Evolutionary conservation across 2,329 filamentous ascomycete genomes (phyloP).

Genomic region (Samsoniella hepiali): DNA sequence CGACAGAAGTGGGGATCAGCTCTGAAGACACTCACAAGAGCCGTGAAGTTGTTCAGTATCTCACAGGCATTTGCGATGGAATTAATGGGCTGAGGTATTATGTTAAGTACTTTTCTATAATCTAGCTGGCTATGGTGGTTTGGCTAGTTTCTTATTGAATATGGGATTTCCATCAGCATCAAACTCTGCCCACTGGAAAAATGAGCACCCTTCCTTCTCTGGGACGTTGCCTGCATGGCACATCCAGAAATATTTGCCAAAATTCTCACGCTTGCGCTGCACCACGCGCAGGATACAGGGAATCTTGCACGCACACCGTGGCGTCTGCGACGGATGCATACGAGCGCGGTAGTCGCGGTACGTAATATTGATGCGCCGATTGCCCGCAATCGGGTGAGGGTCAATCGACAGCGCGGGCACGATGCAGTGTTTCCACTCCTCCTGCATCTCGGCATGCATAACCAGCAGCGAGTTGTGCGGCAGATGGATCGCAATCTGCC

Average conservation of each 20-base stretch:
- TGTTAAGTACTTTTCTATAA: too few species aligned
- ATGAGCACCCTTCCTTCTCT: slow-evolving; percentile 66
- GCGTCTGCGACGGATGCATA: slow-evolving; percentile 75
- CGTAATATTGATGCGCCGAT: slow-evolving; percentile 85
- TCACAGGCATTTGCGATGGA: not conserved
- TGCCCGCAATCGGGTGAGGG: slow-evolving; percentile 78
- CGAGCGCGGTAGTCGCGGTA: slow-evolving; percentile 80
- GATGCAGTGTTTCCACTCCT: slow-evolving; percentile 92
- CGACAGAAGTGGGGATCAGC: not conserved
- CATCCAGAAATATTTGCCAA: slow-evolving; percentile 90
- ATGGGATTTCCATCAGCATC: slow-evolving; percentile 78
- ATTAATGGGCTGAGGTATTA: not conserved
- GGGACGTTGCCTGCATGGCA: slow-evolving; percentile 75
- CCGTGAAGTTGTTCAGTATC: not conserved
- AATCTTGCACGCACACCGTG: slow-evolving; percentile 71
- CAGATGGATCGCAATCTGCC: slow-evolving; percentile 88
- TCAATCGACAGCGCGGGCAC: slow-evolving; percentile 71
- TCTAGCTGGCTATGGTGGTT: not conserved
- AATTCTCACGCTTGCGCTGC: slow-evolving; percentile 71
- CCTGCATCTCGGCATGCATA: slow-evolving; percentile 98
- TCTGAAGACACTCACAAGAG: not conserved
- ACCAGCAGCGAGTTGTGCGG: slow-evolving; percentile 91
- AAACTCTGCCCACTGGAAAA: slow-evolving; percentile 84
- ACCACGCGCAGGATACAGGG: slow-evolving; percentile 71
- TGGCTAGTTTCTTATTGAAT: not conserved